Percentiles rank a stretch among this genome's conserved stretches.
Evolutionary conservation across 176 grass and related monocot species (phyloP).

Genomic region (Hyparrhenia diplandra): DNA sequence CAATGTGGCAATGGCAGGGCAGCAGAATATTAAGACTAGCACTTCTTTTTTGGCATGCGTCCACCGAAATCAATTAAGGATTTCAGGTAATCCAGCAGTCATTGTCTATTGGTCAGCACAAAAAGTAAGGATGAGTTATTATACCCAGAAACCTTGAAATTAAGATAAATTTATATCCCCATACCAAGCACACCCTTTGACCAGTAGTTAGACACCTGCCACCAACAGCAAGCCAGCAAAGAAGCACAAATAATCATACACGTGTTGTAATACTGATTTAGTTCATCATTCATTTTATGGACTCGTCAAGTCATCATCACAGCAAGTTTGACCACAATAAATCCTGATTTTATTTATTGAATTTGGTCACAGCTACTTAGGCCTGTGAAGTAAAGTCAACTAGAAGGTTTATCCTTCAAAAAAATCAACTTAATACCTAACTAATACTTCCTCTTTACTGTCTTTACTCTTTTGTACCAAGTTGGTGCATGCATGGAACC

Average conservation of each 20-base stretch:
- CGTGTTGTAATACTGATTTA: not conserved
- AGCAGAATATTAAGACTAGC: not conserved
- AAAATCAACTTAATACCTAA: not conserved
- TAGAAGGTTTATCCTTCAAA: not conserved
- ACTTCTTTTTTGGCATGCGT: not conserved
- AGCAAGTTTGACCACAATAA: not conserved
- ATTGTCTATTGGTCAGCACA: not conserved
- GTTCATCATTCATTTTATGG: not conserved
- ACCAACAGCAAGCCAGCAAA: not conserved
- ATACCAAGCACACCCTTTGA: constrained; percentile 13
- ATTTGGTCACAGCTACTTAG: not conserved
- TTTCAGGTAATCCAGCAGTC: not conserved
- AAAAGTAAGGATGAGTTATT: constrained; percentile 9
- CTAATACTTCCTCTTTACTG: not conserved
- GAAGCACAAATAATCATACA: not conserved
- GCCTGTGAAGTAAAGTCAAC: not conserved
- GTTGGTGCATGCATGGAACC: constrained; percentile 10
- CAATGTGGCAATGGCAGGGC: not conserved
- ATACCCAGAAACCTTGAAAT: not conserved
- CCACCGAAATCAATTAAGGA: not conserved
- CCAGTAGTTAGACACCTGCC: not conserved
- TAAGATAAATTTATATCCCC: not conserved
- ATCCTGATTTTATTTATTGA: not conserved
- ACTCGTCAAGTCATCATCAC: not conserved
- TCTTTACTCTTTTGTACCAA: not conserved